Base-by-base conservation (phyloP, 2,329 filamentous ascomycete genomes). In the Bipolaris bicolor region DNA sequence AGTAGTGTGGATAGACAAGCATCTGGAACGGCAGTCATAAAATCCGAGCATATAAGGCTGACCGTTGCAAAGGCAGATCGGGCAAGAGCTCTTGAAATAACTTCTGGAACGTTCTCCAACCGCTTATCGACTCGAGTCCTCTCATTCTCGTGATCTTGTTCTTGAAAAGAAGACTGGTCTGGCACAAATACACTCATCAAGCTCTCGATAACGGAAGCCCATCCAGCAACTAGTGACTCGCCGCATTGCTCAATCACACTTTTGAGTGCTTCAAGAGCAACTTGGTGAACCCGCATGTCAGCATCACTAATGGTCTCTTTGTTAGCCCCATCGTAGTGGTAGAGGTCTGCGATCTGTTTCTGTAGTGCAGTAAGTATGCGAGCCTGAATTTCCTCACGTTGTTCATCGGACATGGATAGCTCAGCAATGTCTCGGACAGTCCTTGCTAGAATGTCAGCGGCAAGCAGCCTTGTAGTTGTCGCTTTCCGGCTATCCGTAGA, bases 21-120 rank as follows among this genome's bases (percentile, higher is more conserved):
- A 86, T 90, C 55, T 88, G 83, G 80, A n/a, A 82, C 73, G 6
- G 90, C 87, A 13, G 88, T 83, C 33, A 99, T 79, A 69, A 99
- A 99, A 75, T 99, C 95, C 0, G 95, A 97, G 75, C 93, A 96
- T 44, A 99, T 90, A 3, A 99, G 86, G 73, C 98, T 92, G 11
- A 96, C 81, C 2, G 93, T 96, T 62, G 87, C 90, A 74, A 99
- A 99, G 0, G 94, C 90, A 15, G 91, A 89, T 60, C 92, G 86
- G 49, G 97, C 90, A 20, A 98, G 84, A 63, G 88, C 89, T 43
- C 87, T 83, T 11, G 92, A 94, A 6, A 81, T 76, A 9, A 81
- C 69, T n/a, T 74, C 65, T 29, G 45, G 20, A 65, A 54, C 39
- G n/a, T 22, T 37, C 24, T 26, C 45, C 13, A 20, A n/a, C 16